Conservation (phyloP, 805 yeast species). For the Metschnikowia hibisci region DNA sequence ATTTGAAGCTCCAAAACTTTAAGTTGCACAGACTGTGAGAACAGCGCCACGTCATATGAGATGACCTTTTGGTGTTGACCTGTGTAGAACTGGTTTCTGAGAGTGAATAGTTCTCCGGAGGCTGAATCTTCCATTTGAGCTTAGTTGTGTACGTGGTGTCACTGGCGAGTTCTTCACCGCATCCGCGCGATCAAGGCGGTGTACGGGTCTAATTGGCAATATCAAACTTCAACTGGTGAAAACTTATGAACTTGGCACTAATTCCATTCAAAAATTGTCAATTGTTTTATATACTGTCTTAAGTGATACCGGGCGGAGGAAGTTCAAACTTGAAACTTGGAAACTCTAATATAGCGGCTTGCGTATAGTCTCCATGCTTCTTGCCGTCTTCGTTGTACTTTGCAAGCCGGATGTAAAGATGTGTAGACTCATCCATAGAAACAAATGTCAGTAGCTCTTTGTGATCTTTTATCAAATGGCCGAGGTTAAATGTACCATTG, state of each 20-base stretch:
- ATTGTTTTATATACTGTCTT: not conserved
- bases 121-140: constrained; percentile 36
- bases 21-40: constrained; percentile 33
- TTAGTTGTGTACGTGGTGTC: not conserved
- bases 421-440: constrained; percentile 26
- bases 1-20: constrained; percentile 40
- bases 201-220: not conserved
- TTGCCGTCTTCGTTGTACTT: constrained; percentile 39
- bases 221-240: not conserved
- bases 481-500: constrained; percentile 35
- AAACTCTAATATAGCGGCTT: constrained; percentile 56
- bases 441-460: constrained; percentile 16
- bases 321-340: constrained; percentile 53
- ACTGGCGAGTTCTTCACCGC: constrained; percentile 4
- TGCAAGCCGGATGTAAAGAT: constrained; percentile 56
- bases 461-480: constrained; percentile 19
- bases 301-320: constrained; percentile 54
- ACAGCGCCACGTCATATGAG: constrained; percentile 35
- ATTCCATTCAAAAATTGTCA: too few relatives aligned
- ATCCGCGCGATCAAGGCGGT: constrained; percentile 1
- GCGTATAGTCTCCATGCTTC: constrained; percentile 57
- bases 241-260: too few relatives aligned
- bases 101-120: constrained; percentile 49
- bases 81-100: constrained; percentile 59
- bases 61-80: constrained; percentile 50